Evolutionary conservation across 345 rosid genomes (phyloP).

Genomic region (Bretschneidera sinensis): DNA sequence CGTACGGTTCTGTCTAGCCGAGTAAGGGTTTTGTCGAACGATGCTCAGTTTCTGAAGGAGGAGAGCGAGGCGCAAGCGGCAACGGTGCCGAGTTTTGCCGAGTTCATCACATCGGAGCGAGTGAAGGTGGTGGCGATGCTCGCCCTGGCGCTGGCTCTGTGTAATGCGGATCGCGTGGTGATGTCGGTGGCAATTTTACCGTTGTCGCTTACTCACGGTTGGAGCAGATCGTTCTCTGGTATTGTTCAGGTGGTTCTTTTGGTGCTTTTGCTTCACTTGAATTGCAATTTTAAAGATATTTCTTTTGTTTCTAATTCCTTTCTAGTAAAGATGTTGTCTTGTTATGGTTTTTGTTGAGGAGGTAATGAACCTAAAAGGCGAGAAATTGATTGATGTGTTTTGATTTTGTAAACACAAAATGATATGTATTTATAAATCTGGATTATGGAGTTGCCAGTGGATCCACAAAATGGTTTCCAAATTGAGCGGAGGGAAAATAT

Average conservation of each 20-base stretch:
- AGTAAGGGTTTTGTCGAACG: slow-evolving; percentile 43
- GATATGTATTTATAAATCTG: no score
- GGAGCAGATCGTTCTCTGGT: slow-evolving; percentile 98
- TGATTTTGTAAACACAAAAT: no score
- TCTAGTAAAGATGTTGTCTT: background rate
- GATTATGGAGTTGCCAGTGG: no score
- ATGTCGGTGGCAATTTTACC: slow-evolving; percentile 97
- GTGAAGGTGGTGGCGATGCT: slow-evolving; percentile 91
- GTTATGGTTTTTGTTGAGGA: background rate
- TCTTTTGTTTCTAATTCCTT: background rate
- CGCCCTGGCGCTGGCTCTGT: slow-evolving; percentile 74
- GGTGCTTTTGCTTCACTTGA: background rate
- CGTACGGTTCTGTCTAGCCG: slow-evolving; percentile 23
- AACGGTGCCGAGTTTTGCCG: slow-evolving; percentile 42
- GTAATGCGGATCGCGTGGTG: slow-evolving; percentile 91
- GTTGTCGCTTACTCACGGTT: slow-evolving; percentile 72
- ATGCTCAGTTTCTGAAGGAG: slow-evolving; percentile 34
- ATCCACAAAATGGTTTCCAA: no score
- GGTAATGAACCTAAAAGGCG: background rate
- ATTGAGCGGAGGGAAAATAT: no score
- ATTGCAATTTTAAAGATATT: background rate
- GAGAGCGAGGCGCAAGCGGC: slow-evolving; percentile 11
- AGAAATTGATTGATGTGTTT: no score
- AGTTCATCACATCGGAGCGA: slow-evolving; percentile 93
- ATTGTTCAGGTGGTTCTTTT: slow-evolving; percentile 67